phyloP scores from a whole-genome alignment of 805 yeast genomes.

The Allodekkera sacchari region DNA sequence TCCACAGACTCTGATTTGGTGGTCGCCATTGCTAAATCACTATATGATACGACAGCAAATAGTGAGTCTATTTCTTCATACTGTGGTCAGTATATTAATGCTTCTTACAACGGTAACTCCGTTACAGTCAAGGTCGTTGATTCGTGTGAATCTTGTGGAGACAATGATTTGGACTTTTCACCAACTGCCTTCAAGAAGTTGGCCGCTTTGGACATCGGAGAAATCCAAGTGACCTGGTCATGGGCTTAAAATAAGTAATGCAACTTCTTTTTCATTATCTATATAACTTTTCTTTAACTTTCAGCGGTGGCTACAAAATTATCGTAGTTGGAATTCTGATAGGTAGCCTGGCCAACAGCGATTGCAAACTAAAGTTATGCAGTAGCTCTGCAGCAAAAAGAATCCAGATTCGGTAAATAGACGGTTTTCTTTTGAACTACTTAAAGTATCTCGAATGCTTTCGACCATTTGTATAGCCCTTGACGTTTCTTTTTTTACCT shows the following conservation, averaged over 20 bases:
- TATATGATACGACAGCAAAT: constrained; percentile 25
- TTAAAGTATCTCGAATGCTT: too few relatives aligned
- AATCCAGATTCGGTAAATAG: too few relatives aligned
- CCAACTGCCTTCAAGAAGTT: constrained; percentile 42
- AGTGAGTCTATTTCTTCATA: constrained; percentile 26
- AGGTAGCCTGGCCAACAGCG: too few relatives aligned
- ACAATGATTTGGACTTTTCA: constrained; percentile 42
- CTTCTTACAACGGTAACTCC: constrained; percentile 37
- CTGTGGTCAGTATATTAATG: constrained; percentile 44
- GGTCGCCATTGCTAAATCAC: constrained; percentile 39
- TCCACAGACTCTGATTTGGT: constrained; percentile 34
- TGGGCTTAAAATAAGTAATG: constrained; percentile 20
- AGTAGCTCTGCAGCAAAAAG: too few relatives aligned
- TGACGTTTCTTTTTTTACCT: too few relatives aligned
- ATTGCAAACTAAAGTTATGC: too few relatives aligned
- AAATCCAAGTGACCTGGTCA: constrained; percentile 38
- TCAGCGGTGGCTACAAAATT: neutral
- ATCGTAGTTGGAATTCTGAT: neutral
- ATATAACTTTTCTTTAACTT: neutral
- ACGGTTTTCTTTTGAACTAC: too few relatives aligned
- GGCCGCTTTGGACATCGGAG: constrained; percentile 39
- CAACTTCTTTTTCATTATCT: neutral
- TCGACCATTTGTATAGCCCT: too few relatives aligned
- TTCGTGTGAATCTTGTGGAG: constrained; percentile 41
- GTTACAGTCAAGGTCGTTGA: constrained; percentile 48